A percentile compares a stretch with the other conserved stretches of the same genome.
These are phyloP conservation scores for Dichotomocladium elegans DNA, from an alignment of 371 early-diverging fungal genomes.

Conservation along the genomic window DNA sequence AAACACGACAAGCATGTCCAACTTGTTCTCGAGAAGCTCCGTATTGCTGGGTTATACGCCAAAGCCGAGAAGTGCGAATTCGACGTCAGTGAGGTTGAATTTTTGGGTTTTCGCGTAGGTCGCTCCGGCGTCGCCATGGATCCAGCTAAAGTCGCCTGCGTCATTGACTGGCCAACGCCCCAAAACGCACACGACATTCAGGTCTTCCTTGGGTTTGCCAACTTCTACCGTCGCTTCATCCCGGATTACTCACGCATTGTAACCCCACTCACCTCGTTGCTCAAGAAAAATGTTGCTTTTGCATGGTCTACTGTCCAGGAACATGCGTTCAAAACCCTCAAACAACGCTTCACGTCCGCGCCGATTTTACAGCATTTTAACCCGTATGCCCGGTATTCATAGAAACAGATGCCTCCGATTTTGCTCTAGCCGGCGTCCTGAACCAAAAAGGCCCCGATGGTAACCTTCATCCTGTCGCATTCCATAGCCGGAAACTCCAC, in stretches of 20 bases:
- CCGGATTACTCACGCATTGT: conserved; percentile 31
- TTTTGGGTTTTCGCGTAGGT: too few relatives aligned
- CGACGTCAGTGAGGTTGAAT: too few relatives aligned
- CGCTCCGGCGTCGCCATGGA: too few relatives aligned
- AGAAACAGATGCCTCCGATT: neutral
- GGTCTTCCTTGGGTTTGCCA: too few relatives aligned
- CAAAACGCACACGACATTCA: conserved; percentile 8
- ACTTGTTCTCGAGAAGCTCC: conserved; percentile 48
- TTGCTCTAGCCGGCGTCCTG: neutral
- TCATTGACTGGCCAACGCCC: conserved; percentile 38
- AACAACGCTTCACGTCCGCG: conserved; percentile 21
- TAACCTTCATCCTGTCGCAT: conserved; percentile 35
- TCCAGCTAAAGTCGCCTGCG: too few relatives aligned
- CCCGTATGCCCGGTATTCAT: too few relatives aligned
- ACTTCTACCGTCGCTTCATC: conserved; percentile 50
- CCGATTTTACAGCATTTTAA: conserved; percentile 24
- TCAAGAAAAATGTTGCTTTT: conserved; percentile 26
- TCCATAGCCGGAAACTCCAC: conserved; percentile 23
- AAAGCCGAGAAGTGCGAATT: too few relatives aligned
- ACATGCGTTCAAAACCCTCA: conserved; percentile 34
- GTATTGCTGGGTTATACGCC: too few relatives aligned
- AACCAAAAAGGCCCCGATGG: conserved; percentile 6
- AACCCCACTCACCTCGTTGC: conserved; percentile 30
- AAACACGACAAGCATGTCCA: conserved; percentile 36
- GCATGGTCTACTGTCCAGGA: conserved; percentile 23